Evolutionary conservation across 306 rosid genomes (phyloP).

Genomic region (Glycine tomentella): DNA sequence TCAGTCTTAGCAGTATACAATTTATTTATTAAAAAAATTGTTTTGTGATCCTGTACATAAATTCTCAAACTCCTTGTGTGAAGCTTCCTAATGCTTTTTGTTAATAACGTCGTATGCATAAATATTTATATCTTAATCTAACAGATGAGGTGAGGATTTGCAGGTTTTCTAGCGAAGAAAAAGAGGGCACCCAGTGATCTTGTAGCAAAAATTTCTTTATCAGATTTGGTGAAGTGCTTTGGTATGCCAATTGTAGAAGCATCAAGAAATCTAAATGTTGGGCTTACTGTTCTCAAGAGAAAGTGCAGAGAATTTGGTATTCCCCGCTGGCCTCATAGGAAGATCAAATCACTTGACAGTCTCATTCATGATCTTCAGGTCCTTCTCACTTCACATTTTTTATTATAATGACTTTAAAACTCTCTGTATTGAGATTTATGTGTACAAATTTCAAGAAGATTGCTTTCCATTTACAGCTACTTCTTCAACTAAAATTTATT

Average conservation of each 20-base stretch:
- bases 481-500: slow-evolving; percentile 27
- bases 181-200: slow-evolving; percentile 76
- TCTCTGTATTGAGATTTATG: neutral
- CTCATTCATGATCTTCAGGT: slow-evolving; percentile 95
- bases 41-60: slow-evolving; percentile 1
- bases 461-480: slow-evolving; percentile 5
- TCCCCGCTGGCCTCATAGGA: slow-evolving; percentile 97
- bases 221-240: slow-evolving; percentile 85
- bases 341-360: slow-evolving; percentile 86
- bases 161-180: slow-evolving; percentile 68
- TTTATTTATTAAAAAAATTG: neutral
- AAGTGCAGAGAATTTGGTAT: slow-evolving; percentile 95
- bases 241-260: slow-evolving; percentile 88
- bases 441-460: neutral
- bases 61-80: neutral
- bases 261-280: slow-evolving; percentile 76
- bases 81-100: slow-evolving; percentile 40
- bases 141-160: slow-evolving; percentile 51
- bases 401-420: slow-evolving; percentile 31
- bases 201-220: slow-evolving; percentile 66
- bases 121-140: slow-evolving; percentile 45
- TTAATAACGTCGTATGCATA: slow-evolving; percentile 33
- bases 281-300: slow-evolving; percentile 87
- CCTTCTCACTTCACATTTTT: slow-evolving; percentile 40
- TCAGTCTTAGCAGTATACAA: slow-evolving; percentile 8